Evolutionary conservation across 345 rosid genomes (phyloP).

Genomic region (Anastatica hierochuntica): DNA sequence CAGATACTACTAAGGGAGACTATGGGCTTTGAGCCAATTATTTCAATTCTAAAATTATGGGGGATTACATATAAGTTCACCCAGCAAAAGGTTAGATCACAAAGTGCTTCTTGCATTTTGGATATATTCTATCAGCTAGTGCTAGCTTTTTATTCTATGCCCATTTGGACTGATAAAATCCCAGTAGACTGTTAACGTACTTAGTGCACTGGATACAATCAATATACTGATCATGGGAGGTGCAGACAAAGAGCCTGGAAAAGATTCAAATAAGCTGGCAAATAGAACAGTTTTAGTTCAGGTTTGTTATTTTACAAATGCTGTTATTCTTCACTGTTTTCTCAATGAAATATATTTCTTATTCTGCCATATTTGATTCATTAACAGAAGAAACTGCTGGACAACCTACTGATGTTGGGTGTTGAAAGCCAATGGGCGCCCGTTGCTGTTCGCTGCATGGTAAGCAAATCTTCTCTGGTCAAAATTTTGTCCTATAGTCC

Average conservation of each 20-base stretch:
- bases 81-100: conserved; percentile 91
- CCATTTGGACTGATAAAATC: conserved; percentile 37
- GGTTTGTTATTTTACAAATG: conserved; percentile 37
- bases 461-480: conserved; percentile 28
- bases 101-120: conserved; percentile 8
- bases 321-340: background rate
- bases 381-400: conserved; percentile 68
- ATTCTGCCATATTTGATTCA: conserved; percentile 18
- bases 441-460: conserved; percentile 74
- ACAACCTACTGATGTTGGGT: conserved; percentile 75
- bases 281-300: conserved; percentile 81
- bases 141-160: conserved; percentile 35
- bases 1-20: conserved; percentile 89
- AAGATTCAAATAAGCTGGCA: conserved; percentile 66
- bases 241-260: conserved; percentile 55
- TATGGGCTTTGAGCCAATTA: conserved; percentile 75
- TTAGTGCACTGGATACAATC: conserved; percentile 75
- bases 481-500: background rate
- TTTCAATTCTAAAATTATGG: conserved; percentile 66
- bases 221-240: conserved; percentile 71
- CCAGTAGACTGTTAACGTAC: conserved; percentile 96
- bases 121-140: conserved; percentile 7
- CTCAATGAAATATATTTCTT: background rate
- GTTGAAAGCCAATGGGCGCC: conserved; percentile 98
- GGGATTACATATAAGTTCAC: conserved; percentile 78